phyloP scores from a whole-genome alignment of 257 asterid genomes.

The Solanum chilense region DNA sequence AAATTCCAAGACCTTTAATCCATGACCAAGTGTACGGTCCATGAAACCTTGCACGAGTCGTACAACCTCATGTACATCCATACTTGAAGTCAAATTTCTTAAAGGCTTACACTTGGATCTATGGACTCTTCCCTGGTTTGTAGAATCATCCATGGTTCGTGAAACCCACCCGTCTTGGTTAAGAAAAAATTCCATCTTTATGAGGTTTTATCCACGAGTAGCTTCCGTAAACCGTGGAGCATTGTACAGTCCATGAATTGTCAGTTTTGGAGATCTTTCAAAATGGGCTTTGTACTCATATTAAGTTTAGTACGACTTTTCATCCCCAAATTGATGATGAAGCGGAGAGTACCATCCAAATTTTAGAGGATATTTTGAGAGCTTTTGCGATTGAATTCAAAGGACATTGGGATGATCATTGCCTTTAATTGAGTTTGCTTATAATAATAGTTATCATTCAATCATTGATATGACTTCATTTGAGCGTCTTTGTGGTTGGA shows the following conservation, averaged over 20 bases:
- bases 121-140: not conserved
- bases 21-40: not conserved
- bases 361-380: too few relatives aligned
- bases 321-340: too few relatives aligned
- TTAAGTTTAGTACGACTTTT: too few relatives aligned
- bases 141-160: not conserved
- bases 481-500: too few relatives aligned
- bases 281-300: too few relatives aligned
- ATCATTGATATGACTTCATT: too few relatives aligned
- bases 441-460: too few relatives aligned
- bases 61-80: not conserved
- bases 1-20: not conserved
- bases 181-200: not conserved
- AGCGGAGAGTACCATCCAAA: too few relatives aligned
- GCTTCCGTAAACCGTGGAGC: not conserved
- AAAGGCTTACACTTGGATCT: not conserved
- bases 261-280: too few relatives aligned
- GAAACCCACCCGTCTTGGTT: not conserved
- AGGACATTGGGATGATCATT: too few relatives aligned
- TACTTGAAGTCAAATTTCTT: not conserved
- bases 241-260: not conserved
- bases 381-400: too few relatives aligned
- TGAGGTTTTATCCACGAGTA: not conserved
- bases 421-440: too few relatives aligned
- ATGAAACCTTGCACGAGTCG: not conserved